These are phyloP conservation scores for Paracorniculantispora psalliotae DNA, from an alignment of 2,329 filamentous ascomycete species.

Conservation along the genomic window DNA sequence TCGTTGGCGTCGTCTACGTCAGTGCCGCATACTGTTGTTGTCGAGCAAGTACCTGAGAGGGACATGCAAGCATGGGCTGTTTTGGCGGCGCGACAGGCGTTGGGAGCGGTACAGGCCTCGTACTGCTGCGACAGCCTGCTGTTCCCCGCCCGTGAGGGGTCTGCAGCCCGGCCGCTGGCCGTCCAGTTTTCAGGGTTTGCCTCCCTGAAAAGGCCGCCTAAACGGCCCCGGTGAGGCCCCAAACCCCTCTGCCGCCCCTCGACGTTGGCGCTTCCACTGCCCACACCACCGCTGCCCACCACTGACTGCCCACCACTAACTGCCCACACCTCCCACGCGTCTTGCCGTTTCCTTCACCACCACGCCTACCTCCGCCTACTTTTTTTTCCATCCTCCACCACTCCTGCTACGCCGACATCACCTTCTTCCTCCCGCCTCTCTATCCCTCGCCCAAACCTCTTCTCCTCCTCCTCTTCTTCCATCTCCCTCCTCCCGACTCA, in stretches of 20 bases:
- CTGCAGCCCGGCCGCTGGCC: neutral
- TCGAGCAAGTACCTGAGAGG: neutral
- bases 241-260: no score
- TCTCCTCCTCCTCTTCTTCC: conserved; percentile 16
- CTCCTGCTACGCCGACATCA: conserved; percentile 20
- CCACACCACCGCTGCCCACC: no score
- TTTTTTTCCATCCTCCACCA: conserved; percentile 20
- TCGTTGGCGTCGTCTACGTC: no score
- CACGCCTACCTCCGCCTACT: conserved; percentile 20
- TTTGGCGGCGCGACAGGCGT: neutral
- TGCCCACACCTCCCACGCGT: conserved; percentile 3
- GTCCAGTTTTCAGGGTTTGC: no score
- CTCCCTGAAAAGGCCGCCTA: no score
- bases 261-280: no score
- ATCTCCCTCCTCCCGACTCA: conserved; percentile 16
- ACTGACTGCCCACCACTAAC: no score
- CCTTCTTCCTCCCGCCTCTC: conserved; percentile 21
- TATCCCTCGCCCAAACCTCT: conserved; percentile 21
- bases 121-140: neutral
- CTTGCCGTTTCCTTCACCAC: conserved; percentile 38
- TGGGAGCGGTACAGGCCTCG: neutral
- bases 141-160: conserved; percentile 3
- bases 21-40: neutral
- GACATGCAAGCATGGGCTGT: neutral
- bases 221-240: no score